Evolutionary conservation across 2,329 filamentous ascomycete genomes (phyloP).

Genomic region (Rhinocladiella mackenziei): DNA sequence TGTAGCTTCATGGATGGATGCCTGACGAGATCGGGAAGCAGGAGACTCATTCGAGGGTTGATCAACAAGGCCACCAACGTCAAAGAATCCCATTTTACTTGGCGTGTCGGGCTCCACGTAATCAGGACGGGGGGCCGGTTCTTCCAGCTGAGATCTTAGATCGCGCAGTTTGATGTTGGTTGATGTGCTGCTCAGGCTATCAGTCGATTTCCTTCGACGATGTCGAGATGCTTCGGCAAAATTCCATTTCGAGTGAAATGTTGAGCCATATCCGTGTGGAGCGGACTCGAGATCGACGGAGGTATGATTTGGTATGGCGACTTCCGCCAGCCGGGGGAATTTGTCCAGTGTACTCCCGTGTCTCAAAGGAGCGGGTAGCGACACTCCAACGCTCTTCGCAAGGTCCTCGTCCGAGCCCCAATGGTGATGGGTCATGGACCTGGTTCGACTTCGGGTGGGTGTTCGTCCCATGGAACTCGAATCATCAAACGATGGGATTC

Average conservation of each 20-base stretch:
- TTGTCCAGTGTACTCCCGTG: constrained; percentile 25
- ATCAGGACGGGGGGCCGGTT: constrained; percentile 2
- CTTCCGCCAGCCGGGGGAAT: constrained; percentile 19
- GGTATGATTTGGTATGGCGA: constrained; percentile 11
- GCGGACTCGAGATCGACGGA: constrained; percentile 15
- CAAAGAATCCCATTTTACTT: constrained; percentile 72
- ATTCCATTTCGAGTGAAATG: constrained; percentile 24
- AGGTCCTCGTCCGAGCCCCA: constrained; percentile 93
- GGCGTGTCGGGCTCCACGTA: constrained; percentile 22
- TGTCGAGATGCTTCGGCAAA: constrained; percentile 19
- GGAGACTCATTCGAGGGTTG: constrained; percentile 27
- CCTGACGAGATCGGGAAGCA: constrained; percentile 32
- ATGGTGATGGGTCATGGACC: constrained; percentile 63
- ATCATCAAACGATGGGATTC: constrained; percentile 46
- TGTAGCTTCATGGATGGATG: constrained; percentile 20
- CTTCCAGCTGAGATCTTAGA: constrained; percentile 12
- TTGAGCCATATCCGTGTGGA: constrained; percentile 31
- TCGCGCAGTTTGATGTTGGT: constrained; percentile 26
- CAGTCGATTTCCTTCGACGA: constrained; percentile 9
- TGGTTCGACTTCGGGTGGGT: constrained; percentile 43
- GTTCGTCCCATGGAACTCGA: constrained; percentile 35
- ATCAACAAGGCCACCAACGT: constrained; percentile 72
- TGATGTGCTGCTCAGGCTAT: constrained; percentile 24
- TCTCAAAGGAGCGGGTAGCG: constrained; percentile 53
- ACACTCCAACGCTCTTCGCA: constrained; percentile 72